A percentile compares a stretch with the other conserved stretches of the same genome.
These are phyloP conservation scores for Arctium lappa DNA, from an alignment of 129 eudicot species.

Conservation along the genomic window DNA sequence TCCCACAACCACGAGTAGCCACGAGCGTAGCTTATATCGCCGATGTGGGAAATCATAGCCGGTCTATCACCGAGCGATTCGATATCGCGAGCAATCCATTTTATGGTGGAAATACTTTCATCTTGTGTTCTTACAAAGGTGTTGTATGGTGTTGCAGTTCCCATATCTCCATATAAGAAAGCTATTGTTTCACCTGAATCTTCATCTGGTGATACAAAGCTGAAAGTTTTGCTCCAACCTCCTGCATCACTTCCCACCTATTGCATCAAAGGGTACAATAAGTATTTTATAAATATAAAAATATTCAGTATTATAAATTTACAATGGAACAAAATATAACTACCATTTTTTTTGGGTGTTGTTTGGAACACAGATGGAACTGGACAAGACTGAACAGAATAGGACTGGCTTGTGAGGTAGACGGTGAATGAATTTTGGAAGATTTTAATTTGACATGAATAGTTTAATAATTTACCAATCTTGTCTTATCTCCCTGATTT, in stretches of 20 bases:
- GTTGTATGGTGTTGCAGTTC: conserved; percentile 82
- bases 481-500: too few species aligned
- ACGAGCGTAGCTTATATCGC: conserved; percentile 96
- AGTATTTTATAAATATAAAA: not conserved
- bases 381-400: too few species aligned
- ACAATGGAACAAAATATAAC: too few species aligned
- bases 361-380: not conserved
- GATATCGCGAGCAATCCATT: conserved; percentile 82
- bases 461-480: too few species aligned
- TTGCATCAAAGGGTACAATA: not conserved
- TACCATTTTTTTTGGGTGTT: not conserved
- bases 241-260: conserved; percentile 92
- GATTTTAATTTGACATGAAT: too few species aligned
- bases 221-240: conserved; percentile 80
- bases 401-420: too few species aligned
- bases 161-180: conserved; percentile 94
- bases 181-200: conserved; percentile 73
- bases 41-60: conserved; percentile 84
- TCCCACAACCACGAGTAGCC: conserved; percentile 98
- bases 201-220: conserved; percentile 59
- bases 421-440: too few species aligned
- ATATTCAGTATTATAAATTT: not conserved
- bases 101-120: conserved; percentile 76
- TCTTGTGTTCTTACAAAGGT: conserved; percentile 79
- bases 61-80: conserved; percentile 88